Evolutionary conservation across 768 basidiomycete species (phyloP).

Genomic region (Boletus rex-veris): DNA sequence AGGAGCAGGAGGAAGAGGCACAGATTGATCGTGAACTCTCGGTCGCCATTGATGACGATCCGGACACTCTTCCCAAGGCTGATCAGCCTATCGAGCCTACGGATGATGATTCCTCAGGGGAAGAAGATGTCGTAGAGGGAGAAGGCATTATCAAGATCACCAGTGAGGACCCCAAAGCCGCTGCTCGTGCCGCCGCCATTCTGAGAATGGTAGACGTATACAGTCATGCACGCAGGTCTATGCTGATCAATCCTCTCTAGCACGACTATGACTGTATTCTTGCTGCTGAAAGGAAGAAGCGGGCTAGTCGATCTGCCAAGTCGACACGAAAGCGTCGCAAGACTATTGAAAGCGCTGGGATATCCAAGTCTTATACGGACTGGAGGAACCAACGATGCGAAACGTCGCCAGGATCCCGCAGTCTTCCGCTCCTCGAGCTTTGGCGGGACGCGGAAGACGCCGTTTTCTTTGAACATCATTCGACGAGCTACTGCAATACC

Average conservation of each 20-base stretch:
- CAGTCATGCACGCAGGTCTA: neutral
- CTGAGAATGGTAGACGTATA: constrained; percentile 68
- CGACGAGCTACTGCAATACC: constrained; percentile 12
- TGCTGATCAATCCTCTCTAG: constrained; percentile 33
- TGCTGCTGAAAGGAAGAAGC: constrained; percentile 30
- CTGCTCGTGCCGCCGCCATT: constrained; percentile 91
- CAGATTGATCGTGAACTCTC: constrained; percentile 38
- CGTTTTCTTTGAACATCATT: constrained; percentile 27
- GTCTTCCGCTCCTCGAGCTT: constrained; percentile 30
- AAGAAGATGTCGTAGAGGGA: constrained; percentile 34
- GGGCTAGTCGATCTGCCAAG: constrained; percentile 30
- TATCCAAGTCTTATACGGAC: constrained; percentile 25
- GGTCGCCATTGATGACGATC: constrained; percentile 23
- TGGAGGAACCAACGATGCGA: constrained; percentile 9
- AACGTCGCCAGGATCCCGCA: constrained; percentile 31
- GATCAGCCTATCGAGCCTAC: neutral
- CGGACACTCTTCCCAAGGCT: neutral
- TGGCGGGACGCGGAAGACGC: constrained; percentile 31
- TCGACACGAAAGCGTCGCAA: constrained; percentile 38
- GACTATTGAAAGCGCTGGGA: constrained; percentile 29
- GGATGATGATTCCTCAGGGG: constrained; percentile 21
- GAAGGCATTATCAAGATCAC: constrained; percentile 74
- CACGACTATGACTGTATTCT: constrained; percentile 83
- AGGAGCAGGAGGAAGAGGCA: constrained; percentile 31
- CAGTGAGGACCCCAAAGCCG: constrained; percentile 79